Percentiles rank a stretch among this genome's conserved stretches.
phyloP scores from a whole-genome alignment of 768 basidiomycete genomes.

The Imleria badia region DNA sequence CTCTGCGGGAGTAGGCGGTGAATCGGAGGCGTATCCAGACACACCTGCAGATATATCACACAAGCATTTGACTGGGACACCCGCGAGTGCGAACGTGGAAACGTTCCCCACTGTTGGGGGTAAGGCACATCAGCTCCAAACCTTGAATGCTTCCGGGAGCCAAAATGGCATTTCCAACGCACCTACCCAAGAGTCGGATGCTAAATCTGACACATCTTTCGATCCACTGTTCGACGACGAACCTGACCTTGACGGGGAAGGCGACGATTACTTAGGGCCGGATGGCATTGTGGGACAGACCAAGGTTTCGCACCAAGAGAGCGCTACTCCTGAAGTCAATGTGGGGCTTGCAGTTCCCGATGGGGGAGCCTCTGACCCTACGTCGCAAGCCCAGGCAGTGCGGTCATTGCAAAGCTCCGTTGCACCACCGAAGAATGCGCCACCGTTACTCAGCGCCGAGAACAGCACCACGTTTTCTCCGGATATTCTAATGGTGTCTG shows the following conservation, averaged over 20 bases:
- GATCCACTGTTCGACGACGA: conserved; percentile 93
- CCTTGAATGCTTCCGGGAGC: conserved; percentile 19
- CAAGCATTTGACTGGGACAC: conserved; percentile 13
- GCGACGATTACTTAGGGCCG: conserved; percentile 19
- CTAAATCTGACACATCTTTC: conserved; percentile 76
- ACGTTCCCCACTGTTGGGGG: conserved; percentile 14
- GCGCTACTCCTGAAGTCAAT: conserved; percentile 7
- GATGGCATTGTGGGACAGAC: conserved; percentile 20
- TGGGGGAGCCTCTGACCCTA: conserved; percentile 20
- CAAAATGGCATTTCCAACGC: conserved; percentile 26
- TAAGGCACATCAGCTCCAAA: conserved; percentile 17
- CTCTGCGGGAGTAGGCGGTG: conserved; percentile 26
- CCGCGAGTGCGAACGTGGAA: conserved; percentile 25
- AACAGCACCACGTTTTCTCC: conserved; percentile 68
- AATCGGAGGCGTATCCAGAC: conserved; percentile 19
- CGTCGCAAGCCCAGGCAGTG: conserved; percentile 19
- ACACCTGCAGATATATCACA: conserved; percentile 2
- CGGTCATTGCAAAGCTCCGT: conserved; percentile 37
- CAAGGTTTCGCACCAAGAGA: conserved; percentile 17
- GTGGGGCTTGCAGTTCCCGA: conserved; percentile 32
- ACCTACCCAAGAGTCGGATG: conserved; percentile 47
- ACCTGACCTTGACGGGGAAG: conserved; percentile 58
- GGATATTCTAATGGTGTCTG: conserved; percentile 84
- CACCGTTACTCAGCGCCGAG: conserved; percentile 64
- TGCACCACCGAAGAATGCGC: conserved; percentile 70